A percentile compares a stretch with the other conserved stretches of the same genome.
These are phyloP conservation scores for Solanum lycopersicoides DNA, from an alignment of 257 asterid species.

Conservation along the genomic window DNA sequence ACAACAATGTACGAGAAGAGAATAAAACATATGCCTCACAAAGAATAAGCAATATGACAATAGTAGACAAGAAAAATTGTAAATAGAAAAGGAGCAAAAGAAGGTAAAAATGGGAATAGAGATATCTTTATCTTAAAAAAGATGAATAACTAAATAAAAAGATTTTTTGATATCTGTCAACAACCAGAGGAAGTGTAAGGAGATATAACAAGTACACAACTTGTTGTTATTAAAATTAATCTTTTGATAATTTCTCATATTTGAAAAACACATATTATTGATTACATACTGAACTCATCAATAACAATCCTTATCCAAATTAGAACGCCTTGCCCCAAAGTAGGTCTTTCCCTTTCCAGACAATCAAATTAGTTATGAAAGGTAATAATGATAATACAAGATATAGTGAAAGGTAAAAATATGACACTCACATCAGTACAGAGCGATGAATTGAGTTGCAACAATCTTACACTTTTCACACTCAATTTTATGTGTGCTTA, in stretches of 20 bases:
- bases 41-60: background rate
- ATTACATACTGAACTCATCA: background rate
- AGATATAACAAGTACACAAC: background rate
- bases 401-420: background rate
- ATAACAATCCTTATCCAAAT: background rate
- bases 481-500: background rate
- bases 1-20: background rate
- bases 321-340: background rate
- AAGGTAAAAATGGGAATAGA: background rate
- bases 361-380: background rate
- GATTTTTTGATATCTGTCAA: background rate
- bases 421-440: background rate
- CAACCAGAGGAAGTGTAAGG: background rate
- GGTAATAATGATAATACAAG: too few species aligned
- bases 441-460: background rate
- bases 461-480: background rate
- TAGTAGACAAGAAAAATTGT: background rate
- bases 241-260: too few species aligned
- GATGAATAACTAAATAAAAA: background rate
- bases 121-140: too few species aligned
- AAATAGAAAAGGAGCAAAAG: background rate
- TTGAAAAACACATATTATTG: background rate
- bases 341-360: background rate
- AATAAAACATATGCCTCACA: background rate
- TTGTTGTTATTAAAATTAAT: too few species aligned